Evolutionary conservation across 768 basidiomycete genomes (phyloP).

Genomic region (Epithele typhae): DNA sequence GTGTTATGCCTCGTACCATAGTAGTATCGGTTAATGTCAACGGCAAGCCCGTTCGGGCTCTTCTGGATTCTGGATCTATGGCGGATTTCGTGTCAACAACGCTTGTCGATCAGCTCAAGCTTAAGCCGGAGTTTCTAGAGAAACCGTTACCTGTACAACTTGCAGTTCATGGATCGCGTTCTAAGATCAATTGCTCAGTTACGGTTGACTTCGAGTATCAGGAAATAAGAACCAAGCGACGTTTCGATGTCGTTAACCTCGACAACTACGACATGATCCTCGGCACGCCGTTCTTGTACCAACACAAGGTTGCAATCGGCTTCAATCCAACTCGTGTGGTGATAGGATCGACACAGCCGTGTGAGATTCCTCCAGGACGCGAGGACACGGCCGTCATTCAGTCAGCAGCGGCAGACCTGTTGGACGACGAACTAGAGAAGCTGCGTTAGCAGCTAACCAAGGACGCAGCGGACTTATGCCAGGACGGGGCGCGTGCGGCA

Average conservation of each 20-base stretch:
- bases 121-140: constrained; percentile 5
- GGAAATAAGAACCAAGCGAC: not conserved
- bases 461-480: constrained; percentile 13
- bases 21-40: constrained; percentile 16
- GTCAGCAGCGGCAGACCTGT: constrained; percentile 5
- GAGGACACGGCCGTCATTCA: not conserved
- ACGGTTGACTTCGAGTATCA: constrained; percentile 4
- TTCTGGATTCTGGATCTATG: constrained; percentile 26
- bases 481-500: constrained; percentile 5
- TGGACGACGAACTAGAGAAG: constrained; percentile 9
- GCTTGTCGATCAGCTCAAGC: constrained; percentile 23
- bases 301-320: constrained; percentile 12
- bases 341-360: not conserved
- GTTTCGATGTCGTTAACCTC: constrained; percentile 12
- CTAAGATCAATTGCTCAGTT: constrained; percentile 20
- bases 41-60: constrained; percentile 9
- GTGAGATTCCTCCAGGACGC: not conserved
- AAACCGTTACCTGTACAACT: constrained; percentile 28
- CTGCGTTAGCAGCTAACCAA: constrained; percentile 5
- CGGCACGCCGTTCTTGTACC: constrained; percentile 24
- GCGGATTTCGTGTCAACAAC: constrained; percentile 30
- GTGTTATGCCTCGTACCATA: constrained; percentile 10
- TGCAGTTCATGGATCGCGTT: constrained; percentile 27
- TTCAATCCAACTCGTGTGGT: constrained; percentile 8
- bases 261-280: constrained; percentile 26